Conservation (phyloP, 2,329 filamentous ascomycete species). For the Aspergillus felis region DNA sequence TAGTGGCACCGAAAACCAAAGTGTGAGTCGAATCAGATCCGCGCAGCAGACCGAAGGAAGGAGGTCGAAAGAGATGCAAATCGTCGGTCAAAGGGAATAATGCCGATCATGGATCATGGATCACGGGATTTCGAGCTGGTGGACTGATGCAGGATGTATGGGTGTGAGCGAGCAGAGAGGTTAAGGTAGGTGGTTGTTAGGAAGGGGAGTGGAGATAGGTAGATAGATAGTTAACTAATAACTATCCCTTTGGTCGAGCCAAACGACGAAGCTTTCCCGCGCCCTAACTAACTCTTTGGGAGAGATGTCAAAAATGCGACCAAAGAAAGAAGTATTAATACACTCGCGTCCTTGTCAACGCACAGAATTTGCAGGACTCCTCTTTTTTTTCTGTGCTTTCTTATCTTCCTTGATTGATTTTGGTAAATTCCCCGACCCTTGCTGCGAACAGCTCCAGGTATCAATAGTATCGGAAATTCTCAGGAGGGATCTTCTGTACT, state of each 20-base stretch:
- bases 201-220: slow-evolving; percentile 16
- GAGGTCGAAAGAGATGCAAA: slow-evolving; percentile 13
- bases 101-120: slow-evolving; percentile 34
- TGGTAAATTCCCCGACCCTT: slow-evolving; percentile 14
- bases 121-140: slow-evolving; percentile 24
- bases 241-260: slow-evolving; percentile 15
- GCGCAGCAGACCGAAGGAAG: slow-evolving; percentile 27
- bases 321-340: not conserved
- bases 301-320: not conserved
- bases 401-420: not conserved
- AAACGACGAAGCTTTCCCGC: slow-evolving; percentile 9
- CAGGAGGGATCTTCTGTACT: slow-evolving; percentile 4
- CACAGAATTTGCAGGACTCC: not conserved
- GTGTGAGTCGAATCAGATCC: slow-evolving; percentile 22
- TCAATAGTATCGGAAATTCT: slow-evolving; percentile 6
- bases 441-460: slow-evolving; percentile 15
- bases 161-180: slow-evolving; percentile 19
- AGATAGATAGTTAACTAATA: slow-evolving; percentile 9
- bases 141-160: slow-evolving; percentile 25
- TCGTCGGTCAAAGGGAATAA: slow-evolving; percentile 24
- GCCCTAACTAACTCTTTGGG: slow-evolving; percentile 11
- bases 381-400: slow-evolving; percentile 1
- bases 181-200: slow-evolving; percentile 3
- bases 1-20: slow-evolving; percentile 5
- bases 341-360: not conserved